A percentile compares a stretch with the other conserved stretches of the same genome.
Evolutionary conservation across 768 basidiomycete species (phyloP).

Genomic region (Kwoniella dejecticola): DNA sequence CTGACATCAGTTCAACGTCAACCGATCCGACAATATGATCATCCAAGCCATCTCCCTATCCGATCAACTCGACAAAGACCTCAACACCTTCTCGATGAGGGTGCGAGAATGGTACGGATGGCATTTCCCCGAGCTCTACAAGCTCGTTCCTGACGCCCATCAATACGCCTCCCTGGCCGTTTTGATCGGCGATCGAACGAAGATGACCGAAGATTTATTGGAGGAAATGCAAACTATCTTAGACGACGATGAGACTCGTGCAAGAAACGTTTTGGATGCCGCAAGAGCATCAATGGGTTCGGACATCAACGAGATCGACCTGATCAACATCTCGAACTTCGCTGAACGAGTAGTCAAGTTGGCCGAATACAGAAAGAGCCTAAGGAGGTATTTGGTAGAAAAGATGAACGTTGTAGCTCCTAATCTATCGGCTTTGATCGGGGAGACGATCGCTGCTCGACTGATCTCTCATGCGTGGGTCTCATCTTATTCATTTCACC

Average conservation of each 20-base stretch:
- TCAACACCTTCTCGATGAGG: slow-evolving; percentile 98
- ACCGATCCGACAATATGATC: slow-evolving; percentile 92
- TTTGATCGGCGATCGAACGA: slow-evolving; percentile 87
- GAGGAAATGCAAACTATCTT: slow-evolving; percentile 75
- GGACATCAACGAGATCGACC: slow-evolving; percentile 84
- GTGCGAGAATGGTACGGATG: slow-evolving; percentile 99
- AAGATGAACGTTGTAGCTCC: slow-evolving; percentile 99
- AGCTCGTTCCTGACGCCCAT: slow-evolving; percentile 84
- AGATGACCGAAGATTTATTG: slow-evolving; percentile 67
- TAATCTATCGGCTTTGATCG: slow-evolving; percentile 83
- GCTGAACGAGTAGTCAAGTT: slow-evolving; percentile 87
- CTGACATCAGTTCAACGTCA: slow-evolving; percentile 52
- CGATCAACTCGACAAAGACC: slow-evolving; percentile 98
- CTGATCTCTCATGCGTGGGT: slow-evolving; percentile 82
- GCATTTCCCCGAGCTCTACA: slow-evolving; percentile 96
- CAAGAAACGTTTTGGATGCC: slow-evolving; percentile 92
- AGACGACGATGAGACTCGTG: slow-evolving; percentile 79
- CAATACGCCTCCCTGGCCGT: slow-evolving; percentile 83
- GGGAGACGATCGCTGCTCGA: slow-evolving; percentile 87
- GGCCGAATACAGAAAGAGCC: slow-evolving; percentile 87
- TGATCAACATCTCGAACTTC: slow-evolving; percentile 92
- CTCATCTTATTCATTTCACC: neutral
- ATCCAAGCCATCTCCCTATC: slow-evolving; percentile 98
- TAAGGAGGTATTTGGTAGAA: slow-evolving; percentile 82
- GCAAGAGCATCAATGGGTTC: slow-evolving; percentile 93